Evolutionary conservation across 225 moss, liverwort and hornwort genomes (phyloP), one percentile per base, ranked within the genome.

Genomic region (Pseudisothecium myosuroides): DNA sequence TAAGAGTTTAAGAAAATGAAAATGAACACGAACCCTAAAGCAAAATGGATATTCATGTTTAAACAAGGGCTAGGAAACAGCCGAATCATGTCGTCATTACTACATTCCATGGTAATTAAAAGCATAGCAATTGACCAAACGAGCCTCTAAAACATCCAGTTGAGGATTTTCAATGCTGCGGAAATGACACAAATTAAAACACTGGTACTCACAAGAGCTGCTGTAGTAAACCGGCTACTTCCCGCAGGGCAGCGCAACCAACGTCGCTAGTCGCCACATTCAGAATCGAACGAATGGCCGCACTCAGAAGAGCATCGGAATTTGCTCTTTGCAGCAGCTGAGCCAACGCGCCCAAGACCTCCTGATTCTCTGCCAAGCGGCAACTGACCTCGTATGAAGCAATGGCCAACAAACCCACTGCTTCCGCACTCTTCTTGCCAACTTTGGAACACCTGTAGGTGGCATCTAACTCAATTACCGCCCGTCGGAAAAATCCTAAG

Each of bases 191-290:
- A 86, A 58, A 77, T 37, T 55, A 32, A 74, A 85, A 47, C 59
- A 54, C 64, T 60, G 62, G 32, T 87, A 90, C 96, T 96, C 90
- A 97, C 96, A 96, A 61, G 58, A 98, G 89, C 83, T 90, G 85
- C 64, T 92, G 87, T 26, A 90, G 85, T 49, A 94, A 69, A 58
- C 91, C 94, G 62, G 80, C 41, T 39, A 92, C 87, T 31, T 95
- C 83, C 68, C 76, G 88, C 87, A 98, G 91, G 74, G 90, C 91
- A 86, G 87, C 76, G 85, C 95, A 87, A 69, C 95, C 93, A 59
- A 88, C 76, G 47, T 93, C 92, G 74, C 93, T 92, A 29, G 95
- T 91, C 50, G 95, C 92, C 27, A 98, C 91, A 91, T 96, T 95
- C 71, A 94, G 84, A 71, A 96, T 85, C 62, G 92, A 81, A 76